phyloP scores from a whole-genome alignment of 768 basidiomycete species.

The Antrodiella citrinella region DNA sequence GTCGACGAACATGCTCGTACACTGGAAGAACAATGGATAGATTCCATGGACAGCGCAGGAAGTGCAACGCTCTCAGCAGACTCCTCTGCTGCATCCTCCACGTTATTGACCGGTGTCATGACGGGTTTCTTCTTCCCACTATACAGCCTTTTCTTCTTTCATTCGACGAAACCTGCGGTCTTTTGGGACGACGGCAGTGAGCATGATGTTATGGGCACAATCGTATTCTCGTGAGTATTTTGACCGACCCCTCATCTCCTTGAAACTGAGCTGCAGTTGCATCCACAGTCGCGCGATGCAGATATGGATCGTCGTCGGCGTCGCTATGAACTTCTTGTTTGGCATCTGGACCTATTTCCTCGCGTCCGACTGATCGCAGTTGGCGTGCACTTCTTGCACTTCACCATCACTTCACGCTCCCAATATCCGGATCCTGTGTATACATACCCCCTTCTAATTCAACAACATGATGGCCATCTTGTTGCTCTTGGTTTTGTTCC shows the following conservation, averaged over 20 bases:
- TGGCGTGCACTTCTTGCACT: too few species aligned
- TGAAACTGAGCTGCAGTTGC: slow-evolving; percentile 4
- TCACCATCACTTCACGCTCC: too few species aligned
- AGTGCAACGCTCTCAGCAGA: slow-evolving; percentile 53
- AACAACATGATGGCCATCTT: too few species aligned
- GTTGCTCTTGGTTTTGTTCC: too few species aligned
- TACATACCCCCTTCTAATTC: too few species aligned
- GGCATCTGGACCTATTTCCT: slow-evolving; percentile 75
- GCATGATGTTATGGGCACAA: slow-evolving; percentile 47
- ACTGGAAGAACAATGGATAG: slow-evolving; percentile 94
- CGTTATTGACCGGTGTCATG: slow-evolving; percentile 75
- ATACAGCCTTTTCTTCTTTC: slow-evolving; percentile 83
- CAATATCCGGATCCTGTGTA: too few species aligned
- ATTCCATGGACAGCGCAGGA: slow-evolving; percentile 63
- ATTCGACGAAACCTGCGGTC: slow-evolving; percentile 57
- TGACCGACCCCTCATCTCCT: slow-evolving; percentile 3
- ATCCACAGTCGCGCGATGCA: slow-evolving; percentile 53
- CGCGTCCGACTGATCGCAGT: slow-evolving; percentile 34
- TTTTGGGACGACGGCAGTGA: slow-evolving; percentile 75
- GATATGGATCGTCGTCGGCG: slow-evolving; percentile 83
- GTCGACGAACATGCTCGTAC: slow-evolving; percentile 91
- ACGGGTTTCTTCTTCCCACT: slow-evolving; percentile 93
- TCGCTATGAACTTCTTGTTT: slow-evolving; percentile 75
- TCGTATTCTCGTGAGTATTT: slow-evolving; percentile 71
- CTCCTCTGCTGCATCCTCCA: slow-evolving; percentile 45